Evolutionary conservation across 371 early-diverging fungal species (phyloP).

Genomic region (Saksenaea oblongispora): DNA sequence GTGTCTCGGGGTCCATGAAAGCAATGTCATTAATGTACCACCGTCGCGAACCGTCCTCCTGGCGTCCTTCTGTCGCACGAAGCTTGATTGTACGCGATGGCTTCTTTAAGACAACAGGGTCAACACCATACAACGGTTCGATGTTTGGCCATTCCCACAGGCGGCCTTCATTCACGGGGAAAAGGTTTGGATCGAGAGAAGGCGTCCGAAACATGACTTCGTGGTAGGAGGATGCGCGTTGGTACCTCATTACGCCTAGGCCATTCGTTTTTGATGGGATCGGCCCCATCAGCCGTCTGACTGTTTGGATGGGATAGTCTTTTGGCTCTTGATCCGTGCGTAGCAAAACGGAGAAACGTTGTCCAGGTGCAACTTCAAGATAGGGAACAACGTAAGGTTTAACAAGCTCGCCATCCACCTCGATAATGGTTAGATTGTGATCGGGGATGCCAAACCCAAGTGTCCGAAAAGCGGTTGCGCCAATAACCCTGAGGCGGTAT

Average conservation of each 20-base stretch:
- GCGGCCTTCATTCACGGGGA: background rate
- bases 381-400: conserved; percentile 29
- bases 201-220: background rate
- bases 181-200: background rate
- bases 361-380: conserved; percentile 46
- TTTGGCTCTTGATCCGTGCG: conserved; percentile 19
- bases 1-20: conserved; percentile 18
- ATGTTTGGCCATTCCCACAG: conserved; percentile 38
- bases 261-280: conserved; percentile 35
- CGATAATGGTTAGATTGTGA: conserved; percentile 46
- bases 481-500: conserved; percentile 44
- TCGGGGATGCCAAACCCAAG: conserved; percentile 39
- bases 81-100: conserved; percentile 29
- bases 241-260: conserved; percentile 29
- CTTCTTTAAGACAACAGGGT: conserved; percentile 21
- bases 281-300: conserved; percentile 35
- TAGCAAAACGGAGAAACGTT: conserved; percentile 43
- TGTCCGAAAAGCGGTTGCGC: conserved; percentile 43
- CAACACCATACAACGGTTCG: conserved; percentile 35
- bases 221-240: background rate
- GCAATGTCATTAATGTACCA: conserved; percentile 38
- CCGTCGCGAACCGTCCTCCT: conserved; percentile 18
- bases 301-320: conserved; percentile 35
- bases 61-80: conserved; percentile 17
- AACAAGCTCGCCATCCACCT: conserved; percentile 44